These are phyloP conservation scores for Rutstroemia sydowiana DNA, from an alignment of 2,329 filamentous ascomycete species.

Conservation along the genomic window DNA sequence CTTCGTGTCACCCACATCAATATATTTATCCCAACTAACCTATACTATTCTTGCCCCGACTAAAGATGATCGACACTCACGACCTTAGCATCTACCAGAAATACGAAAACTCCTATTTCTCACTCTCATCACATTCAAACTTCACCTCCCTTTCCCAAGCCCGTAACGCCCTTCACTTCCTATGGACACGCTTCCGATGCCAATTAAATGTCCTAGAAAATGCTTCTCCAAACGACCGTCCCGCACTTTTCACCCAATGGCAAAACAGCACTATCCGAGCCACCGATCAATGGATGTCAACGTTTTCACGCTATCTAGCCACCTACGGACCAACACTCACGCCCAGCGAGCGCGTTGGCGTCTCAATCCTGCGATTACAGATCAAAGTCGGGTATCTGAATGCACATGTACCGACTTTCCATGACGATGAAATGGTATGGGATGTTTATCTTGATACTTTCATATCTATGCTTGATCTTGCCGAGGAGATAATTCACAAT, in stretches of 20 bases:
- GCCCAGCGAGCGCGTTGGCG: constrained; percentile 44
- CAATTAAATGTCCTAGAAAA: constrained; percentile 29
- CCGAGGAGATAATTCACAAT: constrained; percentile 20
- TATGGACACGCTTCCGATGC: constrained; percentile 31
- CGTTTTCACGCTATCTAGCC: constrained; percentile 47
- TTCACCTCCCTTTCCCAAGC: constrained; percentile 47
- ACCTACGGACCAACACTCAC: constrained; percentile 39
- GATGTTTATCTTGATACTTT: constrained; percentile 47
- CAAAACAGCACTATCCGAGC: constrained; percentile 37
- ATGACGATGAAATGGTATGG: constrained; percentile 40
- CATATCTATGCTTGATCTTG: constrained; percentile 46
- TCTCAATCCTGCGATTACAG: constrained; percentile 51
- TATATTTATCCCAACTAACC: too few relatives aligned
- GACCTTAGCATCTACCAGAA: constrained; percentile 1
- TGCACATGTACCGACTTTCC: neutral
- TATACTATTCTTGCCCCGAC: too few relatives aligned
- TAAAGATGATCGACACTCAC: neutral
- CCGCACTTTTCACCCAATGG: constrained; percentile 4
- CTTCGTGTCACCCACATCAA: too few relatives aligned
- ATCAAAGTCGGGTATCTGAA: constrained; percentile 37
- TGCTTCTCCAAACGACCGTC: constrained; percentile 37
- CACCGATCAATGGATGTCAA: constrained; percentile 45
- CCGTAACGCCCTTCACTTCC: constrained; percentile 46
- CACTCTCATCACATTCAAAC: neutral
- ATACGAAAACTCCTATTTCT: neutral